A percentile compares a stretch with the other conserved stretches of the same genome.
Evolutionary conservation across 2,329 filamentous ascomycete species (phyloP).

Genomic region (Aspergillus sergii): DNA sequence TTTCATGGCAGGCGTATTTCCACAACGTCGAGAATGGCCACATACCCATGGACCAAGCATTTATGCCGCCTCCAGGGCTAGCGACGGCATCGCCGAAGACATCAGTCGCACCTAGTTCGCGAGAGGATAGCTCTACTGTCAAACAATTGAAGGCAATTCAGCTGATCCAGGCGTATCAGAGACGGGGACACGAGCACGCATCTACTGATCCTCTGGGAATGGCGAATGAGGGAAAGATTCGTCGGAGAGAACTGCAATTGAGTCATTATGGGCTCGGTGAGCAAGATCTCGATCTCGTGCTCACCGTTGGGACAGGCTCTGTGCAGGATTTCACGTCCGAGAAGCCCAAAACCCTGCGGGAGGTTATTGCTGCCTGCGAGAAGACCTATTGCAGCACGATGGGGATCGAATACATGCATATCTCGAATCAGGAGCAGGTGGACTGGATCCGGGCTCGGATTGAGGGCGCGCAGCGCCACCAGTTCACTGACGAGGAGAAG

Average conservation of each 20-base stretch:
- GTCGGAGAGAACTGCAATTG: constrained; percentile 84
- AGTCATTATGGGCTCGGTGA: constrained; percentile 95
- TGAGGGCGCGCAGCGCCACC: constrained; percentile 91
- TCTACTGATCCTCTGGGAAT: constrained; percentile 96
- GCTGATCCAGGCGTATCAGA: constrained; percentile 94
- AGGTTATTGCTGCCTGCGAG: constrained; percentile 91
- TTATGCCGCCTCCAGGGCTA: constrained; percentile 58
- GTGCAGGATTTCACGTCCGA: neutral
- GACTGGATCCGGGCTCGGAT: constrained; percentile 96
- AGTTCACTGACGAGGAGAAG: constrained; percentile 97
- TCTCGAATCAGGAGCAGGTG: constrained; percentile 93
- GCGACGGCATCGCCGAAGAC: neutral
- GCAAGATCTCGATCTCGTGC: constrained; percentile 88
- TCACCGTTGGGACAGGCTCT: constrained; percentile 65
- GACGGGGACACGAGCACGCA: constrained; percentile 96
- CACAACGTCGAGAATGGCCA: constrained; percentile 98
- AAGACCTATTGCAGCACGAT: constrained; percentile 97
- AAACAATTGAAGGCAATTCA: constrained; percentile 98
- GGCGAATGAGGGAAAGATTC: neutral
- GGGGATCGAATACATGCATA: constrained; percentile 97
- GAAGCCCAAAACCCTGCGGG: constrained; percentile 93
- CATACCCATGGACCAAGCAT: constrained; percentile 51
- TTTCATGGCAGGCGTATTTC: constrained; percentile 99
- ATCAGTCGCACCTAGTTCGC: neutral
- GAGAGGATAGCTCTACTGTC: constrained; percentile 49